A percentile compares a stretch with the other conserved stretches of the same genome.
Evolutionary conservation across 2,329 filamentous ascomycete species (phyloP).

Genomic region (Neopestalotiopsis sp.): DNA sequence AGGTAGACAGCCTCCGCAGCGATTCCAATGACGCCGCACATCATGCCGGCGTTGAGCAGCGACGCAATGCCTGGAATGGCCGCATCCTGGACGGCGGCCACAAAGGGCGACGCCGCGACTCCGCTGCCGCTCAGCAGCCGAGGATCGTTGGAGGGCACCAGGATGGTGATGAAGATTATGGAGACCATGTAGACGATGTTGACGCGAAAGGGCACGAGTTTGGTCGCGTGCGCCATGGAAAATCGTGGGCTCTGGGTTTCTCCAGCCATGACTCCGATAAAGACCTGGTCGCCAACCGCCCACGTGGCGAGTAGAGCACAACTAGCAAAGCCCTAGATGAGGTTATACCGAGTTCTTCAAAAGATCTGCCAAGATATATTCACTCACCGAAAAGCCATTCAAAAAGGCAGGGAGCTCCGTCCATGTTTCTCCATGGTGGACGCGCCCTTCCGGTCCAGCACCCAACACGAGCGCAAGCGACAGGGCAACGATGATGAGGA

Average conservation of each 20-base stretch:
- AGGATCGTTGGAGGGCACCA: neutral
- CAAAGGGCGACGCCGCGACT: neutral
- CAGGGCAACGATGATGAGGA: slow-evolving; percentile 42
- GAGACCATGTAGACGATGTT: slow-evolving; percentile 36
- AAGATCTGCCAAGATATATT: too few species aligned
- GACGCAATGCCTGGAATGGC: neutral
- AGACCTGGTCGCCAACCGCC: slow-evolving; percentile 34
- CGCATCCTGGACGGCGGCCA: neutral
- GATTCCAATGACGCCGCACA: neutral
- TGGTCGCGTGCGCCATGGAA: slow-evolving; percentile 39
- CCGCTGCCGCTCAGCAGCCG: neutral
- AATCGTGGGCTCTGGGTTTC: slow-evolving; percentile 41
- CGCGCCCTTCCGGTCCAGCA: slow-evolving; percentile 42
- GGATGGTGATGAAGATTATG: slow-evolving; percentile 33
- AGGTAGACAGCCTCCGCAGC: neutral
- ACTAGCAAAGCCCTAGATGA: slow-evolving; percentile 2
- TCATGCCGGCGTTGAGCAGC: neutral
- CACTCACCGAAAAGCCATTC: slow-evolving; percentile 37
- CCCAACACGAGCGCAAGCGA: slow-evolving; percentile 43
- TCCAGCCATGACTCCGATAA: slow-evolving; percentile 41
- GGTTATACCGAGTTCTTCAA: too few species aligned
- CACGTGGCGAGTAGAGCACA: slow-evolving; percentile 25
- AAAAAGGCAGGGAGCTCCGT: slow-evolving; percentile 37
- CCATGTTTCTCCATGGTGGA: slow-evolving; percentile 39
- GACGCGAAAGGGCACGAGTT: slow-evolving; percentile 39